Conservation (phyloP, 2,329 filamentous ascomycete species). For the Aureobasidium sp. region DNA sequence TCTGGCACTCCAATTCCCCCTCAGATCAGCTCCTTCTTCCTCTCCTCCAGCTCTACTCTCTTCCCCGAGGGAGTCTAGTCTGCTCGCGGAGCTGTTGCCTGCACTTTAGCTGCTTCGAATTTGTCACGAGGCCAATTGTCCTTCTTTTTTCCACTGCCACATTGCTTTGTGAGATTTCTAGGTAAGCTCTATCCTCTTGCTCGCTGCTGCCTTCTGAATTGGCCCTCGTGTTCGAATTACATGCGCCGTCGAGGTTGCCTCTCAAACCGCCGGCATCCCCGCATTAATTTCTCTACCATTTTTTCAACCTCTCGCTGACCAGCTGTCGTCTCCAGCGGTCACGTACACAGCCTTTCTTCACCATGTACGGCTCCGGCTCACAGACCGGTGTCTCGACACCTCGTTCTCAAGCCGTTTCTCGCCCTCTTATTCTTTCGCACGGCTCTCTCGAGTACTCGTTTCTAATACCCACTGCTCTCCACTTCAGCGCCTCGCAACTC, state of each 20-base stretch:
- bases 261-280: background rate
- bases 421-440: conserved; percentile 82
- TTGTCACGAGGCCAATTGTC: conserved; percentile 14
- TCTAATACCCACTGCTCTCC: conserved; percentile 86
- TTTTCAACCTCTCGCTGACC: conserved; percentile 13
- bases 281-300: conserved; percentile 11
- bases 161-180: conserved; percentile 8
- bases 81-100: conserved; percentile 11
- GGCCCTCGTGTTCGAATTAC: background rate
- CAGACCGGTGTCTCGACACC: conserved; percentile 97
- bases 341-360: conserved; percentile 24
- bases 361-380: conserved; percentile 72
- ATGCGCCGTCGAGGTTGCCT: conserved; percentile 12
- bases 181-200: background rate
- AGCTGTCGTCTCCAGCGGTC: conserved; percentile 3
- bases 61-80: conserved; percentile 5
- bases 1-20: conserved; percentile 10
- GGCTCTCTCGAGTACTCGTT: conserved; percentile 95
- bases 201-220: background rate
- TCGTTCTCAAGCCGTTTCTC: conserved; percentile 83
- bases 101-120: conserved; percentile 14
- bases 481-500: conserved; percentile 92
- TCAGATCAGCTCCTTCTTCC: conserved; percentile 8
- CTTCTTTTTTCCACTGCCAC: conserved; percentile 5
- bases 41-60: conserved; percentile 7